Base-by-base conservation (phyloP, 2,329 filamentous ascomycete genomes). In the Colletotrichum chrysophilum region DNA sequence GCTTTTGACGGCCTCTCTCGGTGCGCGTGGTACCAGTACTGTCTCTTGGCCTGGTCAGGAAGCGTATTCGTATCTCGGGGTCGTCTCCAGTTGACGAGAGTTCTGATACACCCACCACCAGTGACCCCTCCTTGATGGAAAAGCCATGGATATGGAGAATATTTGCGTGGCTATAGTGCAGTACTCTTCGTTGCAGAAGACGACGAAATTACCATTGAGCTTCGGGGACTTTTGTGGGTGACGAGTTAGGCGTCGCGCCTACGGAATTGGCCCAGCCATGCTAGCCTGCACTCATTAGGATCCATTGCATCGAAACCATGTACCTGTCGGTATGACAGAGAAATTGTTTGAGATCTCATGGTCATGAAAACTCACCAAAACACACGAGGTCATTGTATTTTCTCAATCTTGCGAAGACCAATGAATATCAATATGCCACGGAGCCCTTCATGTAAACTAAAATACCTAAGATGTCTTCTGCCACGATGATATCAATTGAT, bases 131-230 rank as follows among this genome's bases (percentile, higher is more conserved):
- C 18, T 12, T 48, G 5, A n/a, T 48, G 5, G 0, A 9, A 48
- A n/a, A 48, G 38, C 38, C 38, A 48, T 48, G 9, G 3, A 48
- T n/a, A 10, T 2, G 16, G 18, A 7, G 18, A 7, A n/a, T 6
- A 0, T 48, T n/a, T n/a, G 38, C 18, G 5, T 48, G 38, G 9
- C 0, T 3, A 48, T n/a, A 18, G 10, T n/a, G n/a, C n/a, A n/a
- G n/a, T n/a, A n/a, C n/a, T n/a, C n/a, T n/a, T n/a, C n/a, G n/a
- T n/a, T n/a, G n/a, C n/a, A n/a, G n/a, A n/a, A n/a, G n/a, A n/a
- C n/a, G n/a, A 7, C 18, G 18, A 48, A 48, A 48, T 4, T 48
- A 3, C 18, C 5, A 48, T 48, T n/a, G 38, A n/a, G 18, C 38
- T n/a, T 48, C 18, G 18, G 38, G 38, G 18, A 18, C 18, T 48